Base-by-base conservation (phyloP, 345 rosid species). In the Noccaea bulbosa region DNA sequence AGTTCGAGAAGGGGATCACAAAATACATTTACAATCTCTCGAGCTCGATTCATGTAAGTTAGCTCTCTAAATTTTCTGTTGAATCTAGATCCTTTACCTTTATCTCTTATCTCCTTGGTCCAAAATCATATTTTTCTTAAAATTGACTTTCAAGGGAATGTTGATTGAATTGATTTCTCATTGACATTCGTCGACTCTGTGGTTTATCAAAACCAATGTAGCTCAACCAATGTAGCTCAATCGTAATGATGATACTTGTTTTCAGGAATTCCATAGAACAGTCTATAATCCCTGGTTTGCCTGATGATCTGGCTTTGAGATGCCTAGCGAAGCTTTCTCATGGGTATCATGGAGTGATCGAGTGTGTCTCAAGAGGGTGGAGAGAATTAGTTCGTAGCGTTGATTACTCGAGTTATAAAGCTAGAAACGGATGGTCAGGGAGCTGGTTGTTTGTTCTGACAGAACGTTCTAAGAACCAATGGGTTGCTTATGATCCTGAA, bases 401-500 rank as follows among this genome's bases (percentile, higher is more conserved):
- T 0, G 90, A 92, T 22, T 89, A 86, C 65, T 83, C 78, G 8
- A 62, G 57, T 57, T 87, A 67, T 46, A 89, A 81, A 81, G 85
- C 89, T 59, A 78, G 57, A 65, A 71, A 84, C 34, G 87, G 93
- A 64, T 85, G 92, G 86, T 79, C 73, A n/a, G 96, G 88, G 2
- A 73, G 80, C 72, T 92, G 98, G 98, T 71, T 92, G 62, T 92
- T 92, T 70, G 89, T 85, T 70, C 87, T 92, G 1, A 81, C 94
- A 0, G 96, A 92, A 46, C 75, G 83, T 46, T 78, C 89, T 16
- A 74, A 85, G 8, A 80, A 86, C 65, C 92, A 78, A 37, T 92
- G 98, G 98, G 61, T 89, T 63, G 94, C 91, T 41, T 89, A 87
- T 69, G 98, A 92, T 73, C 94, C 89, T 7, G 83, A 84, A 40